Evolutionary conservation across 192 early-diverging fungal species (phyloP).

Genomic region (Dissophora globulifera): DNA sequence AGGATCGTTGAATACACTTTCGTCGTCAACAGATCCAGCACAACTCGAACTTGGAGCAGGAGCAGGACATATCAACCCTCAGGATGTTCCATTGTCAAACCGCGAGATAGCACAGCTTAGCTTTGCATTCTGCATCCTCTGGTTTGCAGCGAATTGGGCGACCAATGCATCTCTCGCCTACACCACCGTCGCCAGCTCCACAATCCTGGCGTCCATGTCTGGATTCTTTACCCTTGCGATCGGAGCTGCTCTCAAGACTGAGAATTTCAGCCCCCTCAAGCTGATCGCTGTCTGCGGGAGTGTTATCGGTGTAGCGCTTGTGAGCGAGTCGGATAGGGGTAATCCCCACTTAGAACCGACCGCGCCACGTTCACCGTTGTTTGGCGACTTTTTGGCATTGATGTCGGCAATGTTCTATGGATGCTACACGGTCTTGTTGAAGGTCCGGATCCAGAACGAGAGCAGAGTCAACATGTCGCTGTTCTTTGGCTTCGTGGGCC

Average conservation of each 20-base stretch:
- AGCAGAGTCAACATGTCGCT: slow-evolving; percentile 74
- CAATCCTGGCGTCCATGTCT: slow-evolving; percentile 80
- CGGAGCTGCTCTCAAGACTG: slow-evolving; percentile 69
- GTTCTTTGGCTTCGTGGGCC: slow-evolving; percentile 84
- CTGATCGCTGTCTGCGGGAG: slow-evolving; percentile 69
- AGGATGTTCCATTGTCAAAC: slow-evolving; percentile 7
- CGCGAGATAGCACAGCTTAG: slow-evolving; percentile 70
- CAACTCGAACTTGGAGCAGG: slow-evolving; percentile 44
- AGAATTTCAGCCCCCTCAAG: slow-evolving; percentile 64
- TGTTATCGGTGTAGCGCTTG: slow-evolving; percentile 71
- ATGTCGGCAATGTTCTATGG: slow-evolving; percentile 82
- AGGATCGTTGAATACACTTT: neutral
- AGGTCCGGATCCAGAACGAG: slow-evolving; percentile 75
- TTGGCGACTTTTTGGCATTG: slow-evolving; percentile 78
- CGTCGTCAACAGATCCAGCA: slow-evolving; percentile 2
- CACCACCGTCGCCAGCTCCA: slow-evolving; percentile 78
- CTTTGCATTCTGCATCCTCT: slow-evolving; percentile 75
- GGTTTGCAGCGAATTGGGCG: slow-evolving; percentile 84
- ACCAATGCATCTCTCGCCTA: slow-evolving; percentile 80
- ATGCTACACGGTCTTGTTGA: slow-evolving; percentile 78
- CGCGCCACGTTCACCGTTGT: slow-evolving; percentile 54
- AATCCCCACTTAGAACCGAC: slow-evolving; percentile 25
- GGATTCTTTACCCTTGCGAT: slow-evolving; percentile 79
- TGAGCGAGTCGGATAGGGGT: slow-evolving; percentile 61
- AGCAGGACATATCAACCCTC: neutral